phyloP scores from a whole-genome alignment of 345 rosid species.

The Firmiana major region DNA sequence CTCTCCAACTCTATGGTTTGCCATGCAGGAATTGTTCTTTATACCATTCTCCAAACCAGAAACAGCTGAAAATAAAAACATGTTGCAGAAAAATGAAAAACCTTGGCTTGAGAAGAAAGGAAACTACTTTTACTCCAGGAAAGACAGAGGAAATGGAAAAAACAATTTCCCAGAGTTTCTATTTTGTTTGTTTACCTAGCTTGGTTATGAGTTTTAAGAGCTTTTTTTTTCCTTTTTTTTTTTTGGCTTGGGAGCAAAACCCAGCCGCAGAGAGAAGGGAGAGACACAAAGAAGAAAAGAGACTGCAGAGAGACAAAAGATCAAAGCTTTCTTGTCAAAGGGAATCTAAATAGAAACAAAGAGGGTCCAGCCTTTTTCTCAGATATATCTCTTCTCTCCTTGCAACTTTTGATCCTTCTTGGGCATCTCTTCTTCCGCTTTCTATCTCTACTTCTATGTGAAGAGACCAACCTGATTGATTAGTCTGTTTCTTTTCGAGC shows the following conservation, averaged over 20 bases:
- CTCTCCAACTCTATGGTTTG: slow-evolving; percentile 70
- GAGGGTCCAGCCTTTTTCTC: slow-evolving; percentile 57
- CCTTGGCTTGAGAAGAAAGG: background rate
- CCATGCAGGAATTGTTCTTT: slow-evolving; percentile 48
- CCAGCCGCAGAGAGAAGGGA: background rate
- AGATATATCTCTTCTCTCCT: slow-evolving; percentile 17
- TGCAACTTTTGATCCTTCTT: slow-evolving; percentile 38
- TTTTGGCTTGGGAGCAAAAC: slow-evolving; percentile 14
- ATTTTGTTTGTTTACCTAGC: slow-evolving; percentile 25
- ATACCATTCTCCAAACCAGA: slow-evolving; percentile 32
- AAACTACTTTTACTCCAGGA: slow-evolving; percentile 1
- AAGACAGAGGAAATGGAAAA: slow-evolving; percentile 33
- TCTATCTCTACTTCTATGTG: slow-evolving; percentile 50
- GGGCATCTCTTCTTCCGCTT: slow-evolving; percentile 40
- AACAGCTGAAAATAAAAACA: slow-evolving; percentile 10
- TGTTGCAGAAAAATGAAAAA: background rate
- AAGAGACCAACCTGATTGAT: slow-evolving; percentile 62
- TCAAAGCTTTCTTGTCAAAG: slow-evolving; percentile 53
- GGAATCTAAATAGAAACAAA: slow-evolving; percentile 30
- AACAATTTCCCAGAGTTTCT: slow-evolving; percentile 3
- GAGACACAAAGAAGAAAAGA: background rate
- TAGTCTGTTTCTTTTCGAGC: background rate
- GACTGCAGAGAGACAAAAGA: slow-evolving; percentile 27
- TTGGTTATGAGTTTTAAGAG: slow-evolving; percentile 21
- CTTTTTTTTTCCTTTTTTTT: background rate